Evolutionary conservation across 2,329 filamentous ascomycete species (phyloP).

Genomic region (Arthrobotrys entomopaga): DNA sequence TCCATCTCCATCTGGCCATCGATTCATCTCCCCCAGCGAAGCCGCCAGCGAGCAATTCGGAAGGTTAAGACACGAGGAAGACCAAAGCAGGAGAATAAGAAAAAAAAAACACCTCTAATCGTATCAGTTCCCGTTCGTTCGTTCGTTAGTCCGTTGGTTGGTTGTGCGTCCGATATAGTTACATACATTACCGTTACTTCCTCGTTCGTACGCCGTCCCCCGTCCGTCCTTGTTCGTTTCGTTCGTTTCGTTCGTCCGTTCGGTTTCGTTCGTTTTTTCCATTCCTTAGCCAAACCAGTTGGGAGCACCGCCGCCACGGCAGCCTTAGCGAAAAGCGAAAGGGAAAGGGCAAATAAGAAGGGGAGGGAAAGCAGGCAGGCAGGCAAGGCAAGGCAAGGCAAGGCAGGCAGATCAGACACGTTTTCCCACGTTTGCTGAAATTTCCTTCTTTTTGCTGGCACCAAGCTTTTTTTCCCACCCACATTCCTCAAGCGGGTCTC

Average conservation of each 20-base stretch:
- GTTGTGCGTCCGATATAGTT: too few relatives aligned
- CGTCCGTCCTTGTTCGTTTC: constrained; percentile 1
- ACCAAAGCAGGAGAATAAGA: not conserved
- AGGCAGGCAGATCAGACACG: constrained; percentile 53
- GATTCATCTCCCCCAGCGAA: constrained; percentile 15
- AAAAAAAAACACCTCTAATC: not conserved
- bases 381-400: constrained; percentile 14
- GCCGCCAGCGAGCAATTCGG: constrained; percentile 30
- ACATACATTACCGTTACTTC: too few relatives aligned
- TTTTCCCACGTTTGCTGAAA: constrained; percentile 49
- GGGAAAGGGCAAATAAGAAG: too few relatives aligned
- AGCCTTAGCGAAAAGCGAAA: constrained; percentile 55
- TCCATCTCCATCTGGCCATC: constrained; percentile 1
- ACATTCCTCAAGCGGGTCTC: constrained; percentile 55
- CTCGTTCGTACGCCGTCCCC: too few relatives aligned
- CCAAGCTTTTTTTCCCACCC: constrained; percentile 52
- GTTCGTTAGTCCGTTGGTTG: too few relatives aligned
- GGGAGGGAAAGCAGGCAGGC: too few relatives aligned
- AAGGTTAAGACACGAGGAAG: constrained; percentile 12
- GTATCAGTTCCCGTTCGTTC: too few relatives aligned
- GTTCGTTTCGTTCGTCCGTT: constrained; percentile 6
- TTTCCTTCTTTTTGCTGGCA: constrained; percentile 21
- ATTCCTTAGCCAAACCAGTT: constrained; percentile 17
- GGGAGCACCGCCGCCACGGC: constrained; percentile 48
- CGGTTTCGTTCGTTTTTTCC: constrained; percentile 21